A percentile compares a stretch with the other conserved stretches of the same genome.
These are phyloP conservation scores for Begonia loranthoides DNA, from an alignment of 306 rosid species.

Conservation along the genomic window DNA sequence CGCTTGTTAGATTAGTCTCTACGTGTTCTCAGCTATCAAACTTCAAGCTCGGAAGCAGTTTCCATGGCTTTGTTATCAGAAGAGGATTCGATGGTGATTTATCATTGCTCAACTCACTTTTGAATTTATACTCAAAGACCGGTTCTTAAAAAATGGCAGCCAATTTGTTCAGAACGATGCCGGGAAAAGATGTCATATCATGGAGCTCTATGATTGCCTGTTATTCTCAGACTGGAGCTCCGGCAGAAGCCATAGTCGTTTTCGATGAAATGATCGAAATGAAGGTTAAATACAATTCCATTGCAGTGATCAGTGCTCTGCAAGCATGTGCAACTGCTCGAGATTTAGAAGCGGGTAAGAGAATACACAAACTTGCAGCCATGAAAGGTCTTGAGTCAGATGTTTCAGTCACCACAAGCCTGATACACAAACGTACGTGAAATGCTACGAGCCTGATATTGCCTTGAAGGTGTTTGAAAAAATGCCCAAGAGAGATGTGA, in stretches of 20 bases:
- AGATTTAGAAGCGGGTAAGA: slow-evolving; percentile 47
- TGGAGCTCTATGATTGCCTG: slow-evolving; percentile 86
- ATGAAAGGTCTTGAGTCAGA: slow-evolving; percentile 41
- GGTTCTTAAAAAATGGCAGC: slow-evolving; percentile 33
- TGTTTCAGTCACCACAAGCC: slow-evolving; percentile 39
- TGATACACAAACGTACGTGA: slow-evolving; percentile 69
- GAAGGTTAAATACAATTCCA: slow-evolving; percentile 38
- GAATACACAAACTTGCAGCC: slow-evolving; percentile 40
- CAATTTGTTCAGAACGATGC: slow-evolving; percentile 42
- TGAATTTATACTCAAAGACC: slow-evolving; percentile 51
- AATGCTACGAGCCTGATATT: slow-evolving; percentile 43
- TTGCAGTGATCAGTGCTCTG: slow-evolving; percentile 47
- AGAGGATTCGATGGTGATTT: slow-evolving; percentile 26
- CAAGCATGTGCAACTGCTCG: slow-evolving; percentile 46
- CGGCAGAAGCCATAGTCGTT: slow-evolving; percentile 30
- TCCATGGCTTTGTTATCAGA: slow-evolving; percentile 48
- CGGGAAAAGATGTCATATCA: slow-evolving; percentile 49
- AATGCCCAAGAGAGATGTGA: slow-evolving; percentile 63
- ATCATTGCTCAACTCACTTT: slow-evolving; percentile 41
- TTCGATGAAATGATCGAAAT: slow-evolving; percentile 48
- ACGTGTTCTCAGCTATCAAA: slow-evolving; percentile 48
- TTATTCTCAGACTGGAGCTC: slow-evolving; percentile 46
- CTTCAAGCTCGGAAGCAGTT: slow-evolving; percentile 41
- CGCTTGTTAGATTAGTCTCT: slow-evolving; percentile 59
- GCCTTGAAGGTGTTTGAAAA: slow-evolving; percentile 41